Percentiles rank a stretch among this genome's conserved stretches.
phyloP scores from a whole-genome alignment of 2,329 filamentous ascomycete species.

The Paracorniculantispora psalliotae region DNA sequence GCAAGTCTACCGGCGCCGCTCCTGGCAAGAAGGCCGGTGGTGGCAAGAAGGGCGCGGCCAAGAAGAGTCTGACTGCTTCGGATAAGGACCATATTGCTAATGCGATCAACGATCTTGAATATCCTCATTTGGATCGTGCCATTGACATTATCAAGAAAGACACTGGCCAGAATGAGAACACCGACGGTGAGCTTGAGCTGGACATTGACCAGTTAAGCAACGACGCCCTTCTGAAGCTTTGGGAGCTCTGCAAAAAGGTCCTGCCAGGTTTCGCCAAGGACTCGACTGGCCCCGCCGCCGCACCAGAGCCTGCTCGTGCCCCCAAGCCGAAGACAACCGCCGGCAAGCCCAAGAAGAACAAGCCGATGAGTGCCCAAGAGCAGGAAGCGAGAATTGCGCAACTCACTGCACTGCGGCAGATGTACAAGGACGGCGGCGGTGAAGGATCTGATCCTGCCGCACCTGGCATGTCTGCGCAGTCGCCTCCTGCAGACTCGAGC shows the following conservation, averaged over 20 bases:
- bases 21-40: constrained; percentile 35
- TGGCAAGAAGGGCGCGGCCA: constrained; percentile 40
- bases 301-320: constrained; percentile 27
- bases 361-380: constrained; percentile 67
- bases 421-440: constrained; percentile 31
- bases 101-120: constrained; percentile 75
- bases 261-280: constrained; percentile 38
- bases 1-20: constrained; percentile 37
- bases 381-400: constrained; percentile 61
- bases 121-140: constrained; percentile 70
- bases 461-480: constrained; percentile 20
- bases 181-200: constrained; percentile 53
- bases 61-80: constrained; percentile 59
- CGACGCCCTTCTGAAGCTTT: constrained; percentile 50
- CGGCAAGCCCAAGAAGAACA: constrained; percentile 64
- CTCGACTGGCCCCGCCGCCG: constrained; percentile 21
- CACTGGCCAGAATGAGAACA: constrained; percentile 65
- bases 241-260: constrained; percentile 41
- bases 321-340: constrained; percentile 27
- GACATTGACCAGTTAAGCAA: constrained; percentile 54
- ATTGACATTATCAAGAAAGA: constrained; percentile 89
- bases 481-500: constrained; percentile 31
- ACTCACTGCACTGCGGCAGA: constrained; percentile 49
- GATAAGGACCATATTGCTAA: constrained; percentile 92
- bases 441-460: constrained; percentile 26